Percentiles rank a stretch among this genome's conserved stretches.
Evolutionary conservation across 192 early-diverging fungal genomes (phyloP).

Genomic region (Neocallimastix lanati): DNA sequence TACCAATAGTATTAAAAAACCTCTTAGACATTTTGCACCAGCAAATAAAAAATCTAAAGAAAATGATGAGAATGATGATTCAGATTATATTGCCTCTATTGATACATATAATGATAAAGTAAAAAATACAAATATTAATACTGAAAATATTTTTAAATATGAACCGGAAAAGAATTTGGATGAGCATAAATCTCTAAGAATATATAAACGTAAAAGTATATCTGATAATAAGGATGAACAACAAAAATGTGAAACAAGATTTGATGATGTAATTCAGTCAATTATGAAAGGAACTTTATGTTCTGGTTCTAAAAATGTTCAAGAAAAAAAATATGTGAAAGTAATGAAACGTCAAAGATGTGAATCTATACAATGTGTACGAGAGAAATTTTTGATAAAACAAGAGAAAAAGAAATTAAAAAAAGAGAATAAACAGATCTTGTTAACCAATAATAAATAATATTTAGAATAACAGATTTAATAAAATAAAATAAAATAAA

Average conservation of each 20-base stretch:
- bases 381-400: neutral
- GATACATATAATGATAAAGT: too few species aligned
- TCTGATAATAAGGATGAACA: neutral
- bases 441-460: too few species aligned
- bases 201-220: neutral
- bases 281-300: neutral
- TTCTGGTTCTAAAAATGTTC: neutral
- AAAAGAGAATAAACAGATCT: neutral
- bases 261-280: neutral
- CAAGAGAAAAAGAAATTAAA: neutral
- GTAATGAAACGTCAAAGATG: neutral
- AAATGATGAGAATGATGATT: neutral
- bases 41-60: neutral
- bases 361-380: neutral
- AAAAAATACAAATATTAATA: too few species aligned
- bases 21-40: neutral
- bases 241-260: neutral
- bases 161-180: too few species aligned
- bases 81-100: too few species aligned
- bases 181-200: neutral
- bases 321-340: neutral
- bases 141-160: too few species aligned
- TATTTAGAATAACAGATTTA: too few species aligned
- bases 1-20: neutral
- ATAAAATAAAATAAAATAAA: too few species aligned